Evolutionary conservation across 352 stramenopile genomes (phyloP).

Genomic region (Pythium graminicola): DNA sequence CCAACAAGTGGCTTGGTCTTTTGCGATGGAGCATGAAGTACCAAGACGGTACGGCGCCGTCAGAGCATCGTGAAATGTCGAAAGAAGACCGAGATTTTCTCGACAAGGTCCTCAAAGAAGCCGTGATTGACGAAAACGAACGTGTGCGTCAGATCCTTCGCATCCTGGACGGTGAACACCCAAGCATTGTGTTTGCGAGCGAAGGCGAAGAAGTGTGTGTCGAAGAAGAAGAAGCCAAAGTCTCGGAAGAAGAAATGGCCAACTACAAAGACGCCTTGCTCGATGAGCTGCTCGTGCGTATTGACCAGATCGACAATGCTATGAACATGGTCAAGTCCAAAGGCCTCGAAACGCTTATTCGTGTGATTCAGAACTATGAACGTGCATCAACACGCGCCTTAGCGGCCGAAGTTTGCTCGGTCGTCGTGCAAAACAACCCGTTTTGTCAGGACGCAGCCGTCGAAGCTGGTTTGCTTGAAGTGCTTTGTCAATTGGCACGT

Average conservation of each 20-base stretch:
- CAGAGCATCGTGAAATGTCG: slow-evolving; percentile 57
- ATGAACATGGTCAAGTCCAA: slow-evolving; percentile 87
- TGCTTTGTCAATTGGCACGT: slow-evolving; percentile 49
- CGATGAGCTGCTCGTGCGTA: slow-evolving; percentile 76
- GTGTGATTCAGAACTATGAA: slow-evolving; percentile 51
- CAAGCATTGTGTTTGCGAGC: slow-evolving; percentile 53
- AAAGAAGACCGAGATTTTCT: slow-evolving; percentile 74
- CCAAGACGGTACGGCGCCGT: slow-evolving; percentile 66
- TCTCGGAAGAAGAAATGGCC: slow-evolving; percentile 55
- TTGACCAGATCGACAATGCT: slow-evolving; percentile 86
- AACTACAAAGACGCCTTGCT: slow-evolving; percentile 77
- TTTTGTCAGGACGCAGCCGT: slow-evolving; percentile 73
- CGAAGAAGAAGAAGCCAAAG: slow-evolving; percentile 26
- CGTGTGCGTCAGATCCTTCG: slow-evolving; percentile 78
- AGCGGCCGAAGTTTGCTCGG: slow-evolving; percentile 69
- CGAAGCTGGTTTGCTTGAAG: slow-evolving; percentile 51
- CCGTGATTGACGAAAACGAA: slow-evolving; percentile 80
- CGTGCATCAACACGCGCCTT: slow-evolving; percentile 48
- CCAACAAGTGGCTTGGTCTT: slow-evolving; percentile 83
- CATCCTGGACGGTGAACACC: slow-evolving; percentile 74
- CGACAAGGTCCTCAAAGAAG: slow-evolving; percentile 80
- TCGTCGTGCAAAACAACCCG: slow-evolving; percentile 84
- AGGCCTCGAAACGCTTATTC: slow-evolving; percentile 48
- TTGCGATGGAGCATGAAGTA: slow-evolving; percentile 88
- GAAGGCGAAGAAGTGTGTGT: slow-evolving; percentile 28